Evolutionary conservation across 1,284 basidiomycete genomes (phyloP).

Genomic region (Quambalaria eucalypti): DNA sequence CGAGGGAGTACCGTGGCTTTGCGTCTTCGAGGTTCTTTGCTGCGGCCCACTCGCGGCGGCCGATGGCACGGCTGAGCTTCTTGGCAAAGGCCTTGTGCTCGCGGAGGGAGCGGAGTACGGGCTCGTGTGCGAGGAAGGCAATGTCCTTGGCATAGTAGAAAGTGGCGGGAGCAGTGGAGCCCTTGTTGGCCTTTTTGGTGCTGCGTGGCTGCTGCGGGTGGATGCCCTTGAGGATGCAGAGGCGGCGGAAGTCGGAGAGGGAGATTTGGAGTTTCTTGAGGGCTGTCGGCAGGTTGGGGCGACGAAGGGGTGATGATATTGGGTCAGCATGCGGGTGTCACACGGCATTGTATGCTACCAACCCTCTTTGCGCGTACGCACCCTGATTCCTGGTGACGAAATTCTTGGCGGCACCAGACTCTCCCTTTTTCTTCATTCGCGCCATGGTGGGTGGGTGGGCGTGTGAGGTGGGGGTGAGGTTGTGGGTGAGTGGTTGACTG

Average conservation of each 20-base stretch:
- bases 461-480: too few species aligned
- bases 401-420: constrained; percentile 60
- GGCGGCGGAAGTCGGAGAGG: constrained; percentile 86
- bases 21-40: constrained; percentile 90
- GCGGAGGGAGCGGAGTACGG: constrained; percentile 83
- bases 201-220: constrained; percentile 90
- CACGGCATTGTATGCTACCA: neutral
- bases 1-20: constrained; percentile 58
- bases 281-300: constrained; percentile 11
- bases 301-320: neutral
- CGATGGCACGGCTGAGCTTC: constrained; percentile 86
- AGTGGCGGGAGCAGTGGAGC: constrained; percentile 87
- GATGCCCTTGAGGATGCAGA: constrained; percentile 98
- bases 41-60: constrained; percentile 84
- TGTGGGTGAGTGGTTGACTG: too few species aligned
- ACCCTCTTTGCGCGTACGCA: neutral
- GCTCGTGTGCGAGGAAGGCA: constrained; percentile 92
- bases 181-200: constrained; percentile 92
- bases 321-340: neutral
- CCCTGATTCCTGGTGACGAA: constrained; percentile 65
- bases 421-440: constrained; percentile 77
- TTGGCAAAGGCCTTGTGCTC: constrained; percentile 99
- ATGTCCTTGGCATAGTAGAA: constrained; percentile 99
- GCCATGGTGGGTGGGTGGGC: constrained; percentile 67
- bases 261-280: constrained; percentile 73